phyloP scores from a whole-genome alignment of 1,139 yeast species.

The Pichiaceae sp. region DNA sequence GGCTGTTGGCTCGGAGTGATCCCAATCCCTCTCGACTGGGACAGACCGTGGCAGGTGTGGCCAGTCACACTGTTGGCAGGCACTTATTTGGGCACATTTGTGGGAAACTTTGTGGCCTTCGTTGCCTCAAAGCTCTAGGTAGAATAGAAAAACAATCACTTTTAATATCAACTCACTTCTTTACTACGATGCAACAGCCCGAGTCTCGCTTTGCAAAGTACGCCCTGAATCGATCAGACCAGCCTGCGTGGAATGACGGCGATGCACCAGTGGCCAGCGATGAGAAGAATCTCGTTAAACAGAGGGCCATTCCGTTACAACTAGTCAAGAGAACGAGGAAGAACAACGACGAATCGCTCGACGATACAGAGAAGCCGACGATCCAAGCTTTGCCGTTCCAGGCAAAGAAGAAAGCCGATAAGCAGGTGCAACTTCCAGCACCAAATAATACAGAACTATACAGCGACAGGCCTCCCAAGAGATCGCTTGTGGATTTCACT shows the following conservation, averaged over 20 bases:
- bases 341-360: conserved; percentile 13
- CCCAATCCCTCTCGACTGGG: conserved; percentile 97
- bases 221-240: background rate
- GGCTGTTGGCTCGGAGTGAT: conserved; percentile 93
- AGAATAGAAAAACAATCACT: no score
- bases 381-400: conserved; percentile 1
- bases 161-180: no score
- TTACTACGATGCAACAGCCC: background rate
- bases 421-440: conserved; percentile 18
- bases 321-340: conserved; percentile 33
- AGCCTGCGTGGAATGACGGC: background rate
- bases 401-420: conserved; percentile 6
- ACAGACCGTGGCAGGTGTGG: conserved; percentile 95
- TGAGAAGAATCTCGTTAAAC: background rate
- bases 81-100: conserved; percentile 59
- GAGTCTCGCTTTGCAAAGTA: background rate
- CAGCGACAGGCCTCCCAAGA: conserved; percentile 48
- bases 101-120: conserved; percentile 34
- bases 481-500: conserved; percentile 51
- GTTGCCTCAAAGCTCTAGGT: conserved; percentile 1
- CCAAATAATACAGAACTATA: conserved; percentile 12
- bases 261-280: no score
- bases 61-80: conserved; percentile 90
- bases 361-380: conserved; percentile 22
- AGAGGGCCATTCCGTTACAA: conserved; percentile 44